These are phyloP conservation scores for Kwoniella botswanensis DNA, from an alignment of 768 basidiomycete species.

Conservation along the genomic window DNA sequence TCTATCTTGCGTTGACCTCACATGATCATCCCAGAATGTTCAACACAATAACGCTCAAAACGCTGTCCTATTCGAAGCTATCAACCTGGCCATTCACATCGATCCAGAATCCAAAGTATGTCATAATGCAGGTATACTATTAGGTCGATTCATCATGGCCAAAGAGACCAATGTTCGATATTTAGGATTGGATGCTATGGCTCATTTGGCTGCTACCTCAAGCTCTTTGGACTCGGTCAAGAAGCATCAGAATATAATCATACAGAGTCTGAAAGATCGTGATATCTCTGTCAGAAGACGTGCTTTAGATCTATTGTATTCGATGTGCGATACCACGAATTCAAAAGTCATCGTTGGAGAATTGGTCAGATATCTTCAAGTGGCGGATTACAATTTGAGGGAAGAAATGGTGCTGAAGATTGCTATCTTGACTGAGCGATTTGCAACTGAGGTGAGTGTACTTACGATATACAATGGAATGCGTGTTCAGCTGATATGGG, in stretches of 20 bases:
- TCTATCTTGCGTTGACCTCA: background rate
- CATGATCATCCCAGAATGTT: slow-evolving; percentile 67
- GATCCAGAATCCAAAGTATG: slow-evolving; percentile 90
- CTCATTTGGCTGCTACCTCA: slow-evolving; percentile 91
- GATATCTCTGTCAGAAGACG: slow-evolving; percentile 95
- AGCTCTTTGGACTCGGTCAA: slow-evolving; percentile 92
- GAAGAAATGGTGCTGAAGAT: slow-evolving; percentile 99
- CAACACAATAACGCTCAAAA: slow-evolving; percentile 99
- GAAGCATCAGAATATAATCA: slow-evolving; percentile 93
- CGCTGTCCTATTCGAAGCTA: slow-evolving; percentile 97
- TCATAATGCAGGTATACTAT: slow-evolving; percentile 80
- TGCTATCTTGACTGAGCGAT: slow-evolving; percentile 97
- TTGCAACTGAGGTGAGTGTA: slow-evolving; percentile 70
- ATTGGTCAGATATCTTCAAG: slow-evolving; percentile 85
- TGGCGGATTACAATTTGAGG: slow-evolving; percentile 94
- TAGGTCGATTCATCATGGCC: slow-evolving; percentile 94
- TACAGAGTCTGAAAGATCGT: slow-evolving; percentile 89
- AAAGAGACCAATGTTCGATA: slow-evolving; percentile 99
- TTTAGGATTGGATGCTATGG: slow-evolving; percentile 96
- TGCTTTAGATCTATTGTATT: slow-evolving; percentile 93
- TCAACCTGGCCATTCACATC: slow-evolving; percentile 91
- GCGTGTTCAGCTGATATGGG: background rate
- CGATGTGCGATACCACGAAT: slow-evolving; percentile 99
- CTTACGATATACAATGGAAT: too few species aligned
- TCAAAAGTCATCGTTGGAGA: slow-evolving; percentile 95